phyloP scores from a whole-genome alignment of 1,284 basidiomycete genomes.

The Takashimella koratensis region DNA sequence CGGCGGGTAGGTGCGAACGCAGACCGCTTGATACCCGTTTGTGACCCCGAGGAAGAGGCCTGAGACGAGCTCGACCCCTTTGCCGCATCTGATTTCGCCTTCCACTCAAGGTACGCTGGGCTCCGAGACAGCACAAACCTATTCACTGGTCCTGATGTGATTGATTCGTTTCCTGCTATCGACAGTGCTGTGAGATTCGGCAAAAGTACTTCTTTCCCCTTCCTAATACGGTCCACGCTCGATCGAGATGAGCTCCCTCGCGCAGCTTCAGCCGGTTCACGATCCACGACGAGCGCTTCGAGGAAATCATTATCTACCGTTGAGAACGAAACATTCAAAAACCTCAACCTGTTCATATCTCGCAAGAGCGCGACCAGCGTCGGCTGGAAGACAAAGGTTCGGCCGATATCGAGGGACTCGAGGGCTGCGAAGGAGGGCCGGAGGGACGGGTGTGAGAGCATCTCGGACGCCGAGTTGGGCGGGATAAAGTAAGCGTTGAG shows the following conservation, averaged over 20 bases:
- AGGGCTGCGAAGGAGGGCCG: constrained; percentile 14
- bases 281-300: constrained; percentile 16
- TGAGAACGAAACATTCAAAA: constrained; percentile 28
- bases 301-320: constrained; percentile 26
- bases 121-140: constrained; percentile 19
- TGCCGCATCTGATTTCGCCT: background rate
- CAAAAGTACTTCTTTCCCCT: constrained; percentile 14
- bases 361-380: constrained; percentile 11
- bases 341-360: constrained; percentile 15
- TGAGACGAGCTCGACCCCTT: background rate
- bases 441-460: constrained; percentile 13
- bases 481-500: constrained; percentile 4
- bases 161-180: constrained; percentile 20
- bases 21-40: background rate
- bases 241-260: too few relatives aligned
- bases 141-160: constrained; percentile 20
- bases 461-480: background rate
- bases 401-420: constrained; percentile 26
- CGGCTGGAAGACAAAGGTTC: constrained; percentile 5
- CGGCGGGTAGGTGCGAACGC: background rate
- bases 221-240: background rate
- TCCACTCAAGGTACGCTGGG: background rate
- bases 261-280: too few relatives aligned
- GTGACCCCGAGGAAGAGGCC: too few relatives aligned
- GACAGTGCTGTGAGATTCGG: constrained; percentile 31